Base-by-base conservation (phyloP, 176 grass and related monocot genomes). In the Alopecurus myosuroides region DNA sequence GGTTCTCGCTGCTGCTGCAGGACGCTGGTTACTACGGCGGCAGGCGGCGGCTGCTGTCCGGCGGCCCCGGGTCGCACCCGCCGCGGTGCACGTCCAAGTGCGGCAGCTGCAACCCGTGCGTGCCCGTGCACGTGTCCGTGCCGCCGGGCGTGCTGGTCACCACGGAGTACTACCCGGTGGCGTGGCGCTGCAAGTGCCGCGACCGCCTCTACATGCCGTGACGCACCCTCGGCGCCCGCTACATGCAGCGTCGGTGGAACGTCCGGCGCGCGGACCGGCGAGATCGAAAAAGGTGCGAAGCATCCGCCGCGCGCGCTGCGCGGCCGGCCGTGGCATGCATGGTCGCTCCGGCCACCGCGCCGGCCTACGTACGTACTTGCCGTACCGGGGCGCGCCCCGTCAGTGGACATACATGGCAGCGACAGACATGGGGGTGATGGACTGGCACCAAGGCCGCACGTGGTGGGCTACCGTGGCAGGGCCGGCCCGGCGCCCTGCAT, bases 91-190 rank as follows among this genome's bases (percentile, higher is more conserved):
- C 82, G 44, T 52, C 85, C 87, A 97, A 97, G 84, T 97, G 94
- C 70, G 89, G 94, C 39, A 70, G 86, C 89, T 97, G 94, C 87
- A 90, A 8, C 55, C 94, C 94, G 42, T 97, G 94, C 79, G 45
- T 66, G 77, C 92, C 94, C 26, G 92, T 97, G 48, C 92, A 97
- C 72, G 89, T 97, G 29, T 77, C 92, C 76, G 89, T 97, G 46
- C 94, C 94, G 25, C 89, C 92, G 0, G 92, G 94, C 45, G 88
- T 74, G 6, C 77, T 89, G 2, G 89, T 92, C 70, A 90, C 85
- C 86, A 70, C 92, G 3, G 94, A 97, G 85, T 97, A 97, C 89
- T 97, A 97, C 89, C 94, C 94, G 46, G 94, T 94, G 88, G 89
- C 94, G 36, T 97, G 94, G 94, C 92, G 94, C 0, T 97, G 94